Evolutionary conservation across 495 filamentous ascomycete genomes (phyloP).

Genomic region (Corynascus novoguineensis): DNA sequence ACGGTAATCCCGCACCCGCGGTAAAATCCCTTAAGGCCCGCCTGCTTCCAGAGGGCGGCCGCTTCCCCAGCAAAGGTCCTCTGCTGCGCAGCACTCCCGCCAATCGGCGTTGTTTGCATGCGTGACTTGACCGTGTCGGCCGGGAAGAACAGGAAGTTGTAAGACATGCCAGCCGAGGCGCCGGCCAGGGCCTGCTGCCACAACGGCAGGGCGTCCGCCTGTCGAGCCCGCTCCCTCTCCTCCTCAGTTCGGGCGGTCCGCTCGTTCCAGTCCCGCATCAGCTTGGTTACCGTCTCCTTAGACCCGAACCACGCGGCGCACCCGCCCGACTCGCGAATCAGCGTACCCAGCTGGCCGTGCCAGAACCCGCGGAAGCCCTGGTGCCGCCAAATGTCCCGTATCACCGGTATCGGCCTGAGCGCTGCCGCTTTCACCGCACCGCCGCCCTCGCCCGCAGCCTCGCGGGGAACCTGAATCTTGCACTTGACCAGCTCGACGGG

Average conservation of each 20-base stretch:
- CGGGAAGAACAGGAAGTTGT: conserved; percentile 95
- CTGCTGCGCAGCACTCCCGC: conserved; percentile 31
- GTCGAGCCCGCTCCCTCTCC: conserved; percentile 28
- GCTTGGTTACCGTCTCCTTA: conserved; percentile 71
- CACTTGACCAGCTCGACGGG: conserved; percentile 98
- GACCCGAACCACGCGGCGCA: conserved; percentile 92
- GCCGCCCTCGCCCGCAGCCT: conserved; percentile 22
- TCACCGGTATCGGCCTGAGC: conserved; percentile 48
- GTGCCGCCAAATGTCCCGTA: conserved; percentile 69
- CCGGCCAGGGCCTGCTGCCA: conserved; percentile 80
- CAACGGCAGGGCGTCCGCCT: conserved; percentile 47
- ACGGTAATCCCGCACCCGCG: conserved; percentile 94
- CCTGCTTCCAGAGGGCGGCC: conserved; percentile 66
- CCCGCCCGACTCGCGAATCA: conserved; percentile 91
- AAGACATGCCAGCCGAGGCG: conserved; percentile 86
- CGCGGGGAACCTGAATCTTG: conserved; percentile 87
- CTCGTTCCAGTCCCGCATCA: conserved; percentile 51
- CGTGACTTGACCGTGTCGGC: conserved; percentile 95
- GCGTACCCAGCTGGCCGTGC: conserved; percentile 87
- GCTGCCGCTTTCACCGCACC: conserved; percentile 13
- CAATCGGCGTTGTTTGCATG: conserved; percentile 84
- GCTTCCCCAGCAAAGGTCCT: conserved; percentile 66
- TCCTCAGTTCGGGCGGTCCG: conserved; percentile 24
- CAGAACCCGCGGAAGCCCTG: conserved; percentile 85
- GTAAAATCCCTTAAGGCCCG: conserved; percentile 81